Evolutionary conservation across 192 early-diverging fungal species (phyloP).

Genomic region (Coemansia sp.): DNA sequence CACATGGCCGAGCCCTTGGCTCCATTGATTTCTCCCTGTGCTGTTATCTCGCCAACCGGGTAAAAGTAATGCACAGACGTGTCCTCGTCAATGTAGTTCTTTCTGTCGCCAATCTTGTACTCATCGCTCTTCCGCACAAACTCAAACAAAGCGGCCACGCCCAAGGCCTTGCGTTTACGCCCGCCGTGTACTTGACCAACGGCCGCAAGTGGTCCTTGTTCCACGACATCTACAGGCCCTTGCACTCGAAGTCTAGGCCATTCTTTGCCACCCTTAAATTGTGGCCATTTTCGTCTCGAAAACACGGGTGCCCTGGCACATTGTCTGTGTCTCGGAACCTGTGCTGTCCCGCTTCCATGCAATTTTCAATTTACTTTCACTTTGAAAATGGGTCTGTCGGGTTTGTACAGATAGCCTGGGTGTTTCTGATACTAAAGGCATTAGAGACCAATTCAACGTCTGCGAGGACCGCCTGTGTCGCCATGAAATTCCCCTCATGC

Average conservation of each 20-base stretch:
- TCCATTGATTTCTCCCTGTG: slow-evolving; percentile 69
- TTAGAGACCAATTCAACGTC: too few species aligned
- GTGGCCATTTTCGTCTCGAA: too few species aligned
- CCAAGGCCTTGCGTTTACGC: slow-evolving; percentile 59
- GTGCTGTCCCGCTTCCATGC: slow-evolving; percentile 69
- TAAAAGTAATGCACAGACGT: too few species aligned
- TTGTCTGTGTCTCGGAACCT: slow-evolving; percentile 88
- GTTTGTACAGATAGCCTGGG: slow-evolving; percentile 91
- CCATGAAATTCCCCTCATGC: slow-evolving; percentile 47
- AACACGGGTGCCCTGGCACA: too few species aligned
- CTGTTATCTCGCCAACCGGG: slow-evolving; percentile 64
- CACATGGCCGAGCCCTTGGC: slow-evolving; percentile 66
- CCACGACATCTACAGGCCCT: slow-evolving; percentile 69
- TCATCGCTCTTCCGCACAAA: slow-evolving; percentile 65
- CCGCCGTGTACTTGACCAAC: slow-evolving; percentile 43
- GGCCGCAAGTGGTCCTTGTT: slow-evolving; percentile 37
- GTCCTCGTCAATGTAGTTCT: slow-evolving; percentile 76
- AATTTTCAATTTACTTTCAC: slow-evolving; percentile 80
- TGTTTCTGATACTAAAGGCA: slow-evolving; percentile 68
- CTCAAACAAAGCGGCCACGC: slow-evolving; percentile 63
- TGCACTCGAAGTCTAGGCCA: slow-evolving; percentile 70
- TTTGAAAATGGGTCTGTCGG: slow-evolving; percentile 69
- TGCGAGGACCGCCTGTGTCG: slow-evolving; percentile 51
- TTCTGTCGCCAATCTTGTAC: slow-evolving; percentile 82
- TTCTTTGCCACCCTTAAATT: slow-evolving; percentile 70